A percentile compares a stretch with the other conserved stretches of the same genome.
Evolutionary conservation across 257 asterid genomes (phyloP).

Genomic region (Gentiana macrophylla): DNA sequence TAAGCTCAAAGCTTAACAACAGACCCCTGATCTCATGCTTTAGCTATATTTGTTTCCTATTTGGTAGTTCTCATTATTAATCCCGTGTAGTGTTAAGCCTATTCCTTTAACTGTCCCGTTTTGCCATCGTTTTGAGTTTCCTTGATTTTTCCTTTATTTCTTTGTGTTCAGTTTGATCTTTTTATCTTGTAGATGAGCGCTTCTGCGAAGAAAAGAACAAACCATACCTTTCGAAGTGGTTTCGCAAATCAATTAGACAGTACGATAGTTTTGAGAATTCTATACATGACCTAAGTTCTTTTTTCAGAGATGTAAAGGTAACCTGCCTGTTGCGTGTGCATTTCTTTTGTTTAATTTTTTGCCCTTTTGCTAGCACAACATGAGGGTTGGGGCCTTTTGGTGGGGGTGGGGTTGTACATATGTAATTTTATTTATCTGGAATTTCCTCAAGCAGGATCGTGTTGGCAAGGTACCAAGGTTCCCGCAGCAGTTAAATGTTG

Average conservation of each 20-base stretch:
- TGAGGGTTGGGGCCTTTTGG: no score
- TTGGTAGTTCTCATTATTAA: no score
- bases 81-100: no score
- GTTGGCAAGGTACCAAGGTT: constrained; percentile 25
- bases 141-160: constrained; percentile 1
- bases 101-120: not conserved
- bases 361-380: no score
- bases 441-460: constrained; percentile 38
- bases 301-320: constrained; percentile 74
- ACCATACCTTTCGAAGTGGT: constrained; percentile 82
- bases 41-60: no score
- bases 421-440: no score
- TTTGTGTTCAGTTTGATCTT: constrained; percentile 6
- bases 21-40: no score
- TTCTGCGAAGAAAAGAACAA: constrained; percentile 67
- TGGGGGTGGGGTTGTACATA: no score
- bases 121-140: not conserved
- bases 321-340: constrained; percentile 16
- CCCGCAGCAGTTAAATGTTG: constrained; percentile 25
- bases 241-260: constrained; percentile 72
- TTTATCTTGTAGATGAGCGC: constrained; percentile 69
- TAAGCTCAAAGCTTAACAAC: no score
- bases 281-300: constrained; percentile 53
- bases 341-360: constrained; percentile 22
- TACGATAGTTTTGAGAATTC: constrained; percentile 59